Percentiles rank a stretch among this genome's conserved stretches.
These are phyloP conservation scores for Garcia nutans DNA, from an alignment of 345 rosid species.

Conservation along the genomic window DNA sequence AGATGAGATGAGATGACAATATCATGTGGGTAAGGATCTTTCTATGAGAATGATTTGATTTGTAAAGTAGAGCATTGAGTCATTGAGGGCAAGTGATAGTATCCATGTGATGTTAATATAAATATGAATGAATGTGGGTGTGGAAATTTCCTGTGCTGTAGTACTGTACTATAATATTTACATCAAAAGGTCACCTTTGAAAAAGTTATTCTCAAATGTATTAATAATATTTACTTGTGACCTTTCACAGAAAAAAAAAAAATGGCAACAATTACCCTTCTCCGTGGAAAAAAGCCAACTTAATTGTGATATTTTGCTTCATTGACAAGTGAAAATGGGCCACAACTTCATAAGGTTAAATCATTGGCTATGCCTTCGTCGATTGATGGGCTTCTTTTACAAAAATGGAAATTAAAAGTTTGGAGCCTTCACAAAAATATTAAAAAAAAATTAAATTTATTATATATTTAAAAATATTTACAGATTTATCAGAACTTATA, in stretches of 20 bases:
- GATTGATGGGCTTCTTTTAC: too few species aligned
- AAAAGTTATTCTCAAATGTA: background rate
- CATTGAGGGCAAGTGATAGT: background rate
- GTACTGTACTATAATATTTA: background rate
- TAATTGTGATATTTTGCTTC: too few species aligned
- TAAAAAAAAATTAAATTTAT: too few species aligned
- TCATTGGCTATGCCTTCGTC: too few species aligned
- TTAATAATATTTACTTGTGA: background rate
- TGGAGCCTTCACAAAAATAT: too few species aligned
- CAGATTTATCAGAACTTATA: too few species aligned
- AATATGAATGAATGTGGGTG: background rate
- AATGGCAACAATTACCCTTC: background rate
- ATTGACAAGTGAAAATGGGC: too few species aligned
- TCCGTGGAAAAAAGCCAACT: too few species aligned
- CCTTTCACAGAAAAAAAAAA: background rate
- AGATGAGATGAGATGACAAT: background rate
- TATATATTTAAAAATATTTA: too few species aligned
- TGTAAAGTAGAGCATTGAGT: background rate
- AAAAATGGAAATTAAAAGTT: too few species aligned
- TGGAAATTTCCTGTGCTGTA: background rate
- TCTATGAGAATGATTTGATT: background rate
- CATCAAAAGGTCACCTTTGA: background rate
- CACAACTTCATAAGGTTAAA: too few species aligned
- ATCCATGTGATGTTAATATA: background rate
- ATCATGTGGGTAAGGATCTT: background rate